Percentiles rank a stretch among this genome's conserved stretches.
phyloP scores from a whole-genome alignment of 2,329 filamentous ascomycete genomes.

The Macrophomina phaseolina region DNA sequence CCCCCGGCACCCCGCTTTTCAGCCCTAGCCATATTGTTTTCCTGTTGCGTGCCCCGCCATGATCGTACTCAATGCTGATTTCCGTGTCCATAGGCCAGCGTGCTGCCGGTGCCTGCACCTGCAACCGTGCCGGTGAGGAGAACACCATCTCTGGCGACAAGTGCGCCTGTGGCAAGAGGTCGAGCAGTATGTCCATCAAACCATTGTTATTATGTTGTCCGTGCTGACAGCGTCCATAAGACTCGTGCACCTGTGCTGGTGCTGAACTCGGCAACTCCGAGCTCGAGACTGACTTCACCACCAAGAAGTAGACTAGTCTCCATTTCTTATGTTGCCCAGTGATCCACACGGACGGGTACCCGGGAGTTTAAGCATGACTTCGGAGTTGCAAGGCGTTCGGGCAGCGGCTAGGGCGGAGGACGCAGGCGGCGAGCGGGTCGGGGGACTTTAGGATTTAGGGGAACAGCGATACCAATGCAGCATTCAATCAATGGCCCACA shows the following conservation, averaged over 20 bases:
- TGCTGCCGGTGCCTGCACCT: conserved; percentile 81
- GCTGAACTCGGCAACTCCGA: conserved; percentile 64
- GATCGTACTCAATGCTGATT: neutral
- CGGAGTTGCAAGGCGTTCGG: conserved; percentile 23
- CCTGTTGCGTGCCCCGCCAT: neutral
- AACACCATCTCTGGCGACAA: conserved; percentile 68
- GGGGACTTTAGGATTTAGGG: neutral
- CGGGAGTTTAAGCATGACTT: neutral
- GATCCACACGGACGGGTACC: neutral
- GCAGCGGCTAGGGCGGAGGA: neutral
- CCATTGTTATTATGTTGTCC: neutral
- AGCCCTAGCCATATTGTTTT: neutral
- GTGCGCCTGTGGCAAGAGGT: conserved; percentile 79
- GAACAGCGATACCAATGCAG: conserved; percentile 17
- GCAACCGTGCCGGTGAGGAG: conserved; percentile 72
- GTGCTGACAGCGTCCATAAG: conserved; percentile 31
- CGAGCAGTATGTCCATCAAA: conserved; percentile 62
- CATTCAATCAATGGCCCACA: conserved; percentile 1
- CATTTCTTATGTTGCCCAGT: neutral
- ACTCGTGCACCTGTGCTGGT: conserved; percentile 81
- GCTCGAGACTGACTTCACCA: conserved; percentile 88
- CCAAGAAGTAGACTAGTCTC: conserved; percentile 52
- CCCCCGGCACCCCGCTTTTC: neutral
- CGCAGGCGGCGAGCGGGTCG: neutral
- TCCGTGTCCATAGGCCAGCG: conserved; percentile 60